phyloP scores from a whole-genome alignment of 495 filamentous ascomycete genomes.

The Cenococcum geophilum region DNA sequence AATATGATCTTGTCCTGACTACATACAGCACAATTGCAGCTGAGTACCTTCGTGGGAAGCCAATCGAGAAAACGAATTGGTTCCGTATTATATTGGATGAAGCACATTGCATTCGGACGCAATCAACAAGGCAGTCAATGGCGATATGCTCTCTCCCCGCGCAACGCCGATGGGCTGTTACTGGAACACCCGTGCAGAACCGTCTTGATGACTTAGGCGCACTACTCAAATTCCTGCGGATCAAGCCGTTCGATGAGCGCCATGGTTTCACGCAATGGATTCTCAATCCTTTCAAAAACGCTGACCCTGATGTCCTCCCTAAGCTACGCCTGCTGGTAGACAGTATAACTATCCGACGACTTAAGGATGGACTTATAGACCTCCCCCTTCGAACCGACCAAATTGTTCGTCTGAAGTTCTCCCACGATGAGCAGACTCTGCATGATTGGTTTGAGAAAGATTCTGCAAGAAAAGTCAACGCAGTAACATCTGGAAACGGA shows the following conservation, averaged over 20 bases:
- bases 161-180: slow-evolving; percentile 88
- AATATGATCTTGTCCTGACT: slow-evolving; percentile 80
- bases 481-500: slow-evolving; percentile 47
- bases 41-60: slow-evolving; percentile 62
- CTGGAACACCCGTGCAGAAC: slow-evolving; percentile 87
- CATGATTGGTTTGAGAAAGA: slow-evolving; percentile 59
- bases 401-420: slow-evolving; percentile 56
- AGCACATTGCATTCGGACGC: slow-evolving; percentile 87
- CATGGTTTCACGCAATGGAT: slow-evolving; percentile 70
- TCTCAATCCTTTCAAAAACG: slow-evolving; percentile 71
- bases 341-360: slow-evolving; percentile 82
- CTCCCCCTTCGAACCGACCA: slow-evolving; percentile 69
- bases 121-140: slow-evolving; percentile 70
- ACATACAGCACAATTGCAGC: slow-evolving; percentile 84
- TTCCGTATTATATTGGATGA: slow-evolving; percentile 96
- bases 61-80: slow-evolving; percentile 73
- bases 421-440: slow-evolving; percentile 47
- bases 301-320: slow-evolving; percentile 71
- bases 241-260: slow-evolving; percentile 80
- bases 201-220: slow-evolving; percentile 84
- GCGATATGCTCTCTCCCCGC: slow-evolving; percentile 77
- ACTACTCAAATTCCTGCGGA: slow-evolving; percentile 79
- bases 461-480: slow-evolving; percentile 54
- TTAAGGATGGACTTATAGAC: slow-evolving; percentile 78
- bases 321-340: slow-evolving; percentile 89